phyloP scores from a whole-genome alignment of 2,329 filamentous ascomycete species.

The Fusarium camptoceras region DNA sequence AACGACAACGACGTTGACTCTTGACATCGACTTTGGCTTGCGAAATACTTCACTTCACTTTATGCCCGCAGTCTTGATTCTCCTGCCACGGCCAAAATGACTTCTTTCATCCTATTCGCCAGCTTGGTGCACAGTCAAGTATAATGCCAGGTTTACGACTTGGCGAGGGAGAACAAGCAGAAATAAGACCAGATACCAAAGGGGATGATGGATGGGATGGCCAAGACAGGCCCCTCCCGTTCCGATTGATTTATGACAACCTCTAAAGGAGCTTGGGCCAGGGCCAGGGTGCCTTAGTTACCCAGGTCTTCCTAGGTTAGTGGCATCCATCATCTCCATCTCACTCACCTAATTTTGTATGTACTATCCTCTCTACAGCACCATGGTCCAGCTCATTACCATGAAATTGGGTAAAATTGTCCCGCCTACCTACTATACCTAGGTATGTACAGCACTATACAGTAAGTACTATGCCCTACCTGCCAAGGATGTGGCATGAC shows the following conservation, averaged over 20 bases:
- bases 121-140: background rate
- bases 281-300: conserved; percentile 25
- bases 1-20: conserved; percentile 20
- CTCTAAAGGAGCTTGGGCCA: conserved; percentile 37
- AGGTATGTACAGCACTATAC: conserved; percentile 13
- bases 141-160: background rate
- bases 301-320: conserved; percentile 17
- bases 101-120: background rate
- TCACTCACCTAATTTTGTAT: conserved; percentile 6
- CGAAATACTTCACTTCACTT: background rate
- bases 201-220: conserved; percentile 4
- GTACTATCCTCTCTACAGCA: background rate
- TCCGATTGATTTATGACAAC: conserved; percentile 41
- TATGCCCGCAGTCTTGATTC: conserved; percentile 1
- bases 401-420: conserved; percentile 37
- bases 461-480: background rate
- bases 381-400: conserved; percentile 21
- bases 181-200: background rate
- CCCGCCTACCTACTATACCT: conserved; percentile 10
- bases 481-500: conserved; percentile 19
- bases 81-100: background rate
- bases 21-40: conserved; percentile 3
- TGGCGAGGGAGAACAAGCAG: conserved; percentile 2
- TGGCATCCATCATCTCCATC: conserved; percentile 17
- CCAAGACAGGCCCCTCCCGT: conserved; percentile 31